Evolutionary conservation across 2,329 filamentous ascomycete genomes (phyloP).

Genomic region (Clarireedia paspali): DNA sequence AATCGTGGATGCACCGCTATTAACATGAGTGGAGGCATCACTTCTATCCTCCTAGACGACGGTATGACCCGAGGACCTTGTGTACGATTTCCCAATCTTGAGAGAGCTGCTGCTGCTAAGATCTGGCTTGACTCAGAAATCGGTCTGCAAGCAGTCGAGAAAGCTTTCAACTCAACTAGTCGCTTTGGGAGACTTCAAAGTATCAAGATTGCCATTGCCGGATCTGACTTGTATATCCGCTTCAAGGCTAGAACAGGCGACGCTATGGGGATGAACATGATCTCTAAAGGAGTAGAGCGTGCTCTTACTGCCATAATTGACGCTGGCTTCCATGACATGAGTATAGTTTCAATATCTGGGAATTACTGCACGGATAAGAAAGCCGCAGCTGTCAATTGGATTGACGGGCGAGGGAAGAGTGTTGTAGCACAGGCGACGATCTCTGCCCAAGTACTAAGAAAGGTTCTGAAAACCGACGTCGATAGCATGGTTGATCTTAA

Average conservation of each 20-base stretch:
- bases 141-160: conserved; percentile 75
- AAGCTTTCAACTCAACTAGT: conserved; percentile 94
- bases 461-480: conserved; percentile 87
- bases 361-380: conserved; percentile 99
- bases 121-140: conserved; percentile 90
- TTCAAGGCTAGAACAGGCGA: conserved; percentile 99
- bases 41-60: conserved; percentile 85
- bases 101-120: conserved; percentile 87
- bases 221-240: conserved; percentile 91
- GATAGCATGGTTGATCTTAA: conserved; percentile 93
- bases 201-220: conserved; percentile 89
- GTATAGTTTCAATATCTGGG: conserved; percentile 85
- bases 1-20: conserved; percentile 96
- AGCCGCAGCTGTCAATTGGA: conserved; percentile 97
- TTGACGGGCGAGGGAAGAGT: conserved; percentile 94
- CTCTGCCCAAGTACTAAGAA: conserved; percentile 76
- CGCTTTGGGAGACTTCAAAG: conserved; percentile 83
- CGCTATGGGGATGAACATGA: conserved; percentile 99
- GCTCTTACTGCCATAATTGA: conserved; percentile 87
- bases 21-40: conserved; percentile 87
- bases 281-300: conserved; percentile 96
- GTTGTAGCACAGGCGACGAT: conserved; percentile 97
- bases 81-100: conserved; percentile 81
- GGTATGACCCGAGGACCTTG: conserved; percentile 98
- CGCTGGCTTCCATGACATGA: conserved; percentile 91